Conservation (phyloP, 2,329 filamentous ascomycete genomes). For the Pseudocercospora ulei region DNA sequence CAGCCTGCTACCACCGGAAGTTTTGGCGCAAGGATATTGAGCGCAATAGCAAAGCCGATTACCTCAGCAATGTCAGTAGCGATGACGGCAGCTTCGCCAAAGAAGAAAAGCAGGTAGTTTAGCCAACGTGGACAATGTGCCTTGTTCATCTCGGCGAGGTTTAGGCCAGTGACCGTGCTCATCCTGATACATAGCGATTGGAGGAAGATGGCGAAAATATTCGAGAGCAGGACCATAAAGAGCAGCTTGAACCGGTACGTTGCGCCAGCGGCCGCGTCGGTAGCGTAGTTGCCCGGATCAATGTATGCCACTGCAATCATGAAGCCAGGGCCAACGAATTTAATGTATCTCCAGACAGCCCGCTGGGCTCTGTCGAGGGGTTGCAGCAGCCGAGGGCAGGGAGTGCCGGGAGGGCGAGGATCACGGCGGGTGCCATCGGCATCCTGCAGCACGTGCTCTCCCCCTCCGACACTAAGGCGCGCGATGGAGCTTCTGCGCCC, state of each 20-base stretch:
- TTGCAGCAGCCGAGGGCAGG: slow-evolving; percentile 21
- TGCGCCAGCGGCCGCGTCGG: slow-evolving; percentile 59
- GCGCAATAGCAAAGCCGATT: slow-evolving; percentile 60
- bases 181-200: slow-evolving; percentile 57
- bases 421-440: slow-evolving; percentile 17
- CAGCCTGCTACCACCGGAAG: slow-evolving; percentile 59
- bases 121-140: slow-evolving; percentile 46
- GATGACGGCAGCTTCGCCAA: slow-evolving; percentile 50
- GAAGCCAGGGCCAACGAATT: slow-evolving; percentile 58
- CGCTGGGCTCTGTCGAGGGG: slow-evolving; percentile 17
- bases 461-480: slow-evolving; percentile 18
- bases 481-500: slow-evolving; percentile 20
- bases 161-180: slow-evolving; percentile 44
- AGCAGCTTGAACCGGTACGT: slow-evolving; percentile 56
- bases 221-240: slow-evolving; percentile 59
- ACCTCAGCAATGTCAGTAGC: slow-evolving; percentile 54
- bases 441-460: slow-evolving; percentile 24
- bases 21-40: slow-evolving; percentile 53
- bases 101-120: slow-evolving; percentile 46
- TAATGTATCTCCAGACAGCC: slow-evolving; percentile 39
- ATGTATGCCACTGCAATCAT: slow-evolving; percentile 48
- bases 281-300: slow-evolving; percentile 55
- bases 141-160: slow-evolving; percentile 44
- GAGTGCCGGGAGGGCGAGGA: slow-evolving; percentile 18
- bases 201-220: slow-evolving; percentile 61